Evolutionary conservation across 164 flowering plant species (phyloP).

Genomic region (Vitis riparia): DNA sequence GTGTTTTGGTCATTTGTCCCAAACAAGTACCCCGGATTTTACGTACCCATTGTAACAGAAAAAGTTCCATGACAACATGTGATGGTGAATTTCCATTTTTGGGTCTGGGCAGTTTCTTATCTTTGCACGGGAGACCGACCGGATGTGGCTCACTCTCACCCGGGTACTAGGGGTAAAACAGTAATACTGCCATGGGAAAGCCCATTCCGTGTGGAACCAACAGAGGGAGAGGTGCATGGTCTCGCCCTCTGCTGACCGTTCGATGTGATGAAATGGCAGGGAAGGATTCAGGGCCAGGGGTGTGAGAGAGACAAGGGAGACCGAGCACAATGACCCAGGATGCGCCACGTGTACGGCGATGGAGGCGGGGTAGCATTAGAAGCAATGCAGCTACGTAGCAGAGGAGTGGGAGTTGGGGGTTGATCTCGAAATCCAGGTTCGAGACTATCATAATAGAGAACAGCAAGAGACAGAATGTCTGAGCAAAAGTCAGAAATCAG

Average conservation of each 20-base stretch:
- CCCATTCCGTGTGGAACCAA: not conserved
- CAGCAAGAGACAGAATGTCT: conserved; percentile 24
- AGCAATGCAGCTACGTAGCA: not conserved
- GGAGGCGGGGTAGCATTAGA: not conserved
- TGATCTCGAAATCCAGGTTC: conserved; percentile 1
- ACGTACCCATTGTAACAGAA: conserved; percentile 6
- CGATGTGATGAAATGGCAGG: too few species aligned
- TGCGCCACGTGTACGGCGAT: conserved; percentile 6
- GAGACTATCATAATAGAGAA: conserved; percentile 11
- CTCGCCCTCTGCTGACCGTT: not conserved
- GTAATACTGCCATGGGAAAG: not conserved
- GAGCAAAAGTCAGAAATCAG: conserved; percentile 9
- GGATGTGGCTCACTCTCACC: not conserved
- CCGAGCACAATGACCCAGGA: too few species aligned
- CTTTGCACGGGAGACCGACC: not conserved
- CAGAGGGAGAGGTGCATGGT: not conserved
- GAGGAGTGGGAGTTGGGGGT: not conserved
- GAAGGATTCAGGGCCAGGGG: too few species aligned
- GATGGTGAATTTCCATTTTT: conserved; percentile 7
- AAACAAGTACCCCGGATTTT: conserved; percentile 17
- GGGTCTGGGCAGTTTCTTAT: not conserved
- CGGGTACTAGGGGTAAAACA: not conserved
- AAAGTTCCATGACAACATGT: not conserved
- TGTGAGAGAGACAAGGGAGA: too few species aligned
- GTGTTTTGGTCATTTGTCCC: conserved; percentile 8